Base-by-base conservation (phyloP, 768 basidiomycete species). In the Jaapia argillacea region DNA sequence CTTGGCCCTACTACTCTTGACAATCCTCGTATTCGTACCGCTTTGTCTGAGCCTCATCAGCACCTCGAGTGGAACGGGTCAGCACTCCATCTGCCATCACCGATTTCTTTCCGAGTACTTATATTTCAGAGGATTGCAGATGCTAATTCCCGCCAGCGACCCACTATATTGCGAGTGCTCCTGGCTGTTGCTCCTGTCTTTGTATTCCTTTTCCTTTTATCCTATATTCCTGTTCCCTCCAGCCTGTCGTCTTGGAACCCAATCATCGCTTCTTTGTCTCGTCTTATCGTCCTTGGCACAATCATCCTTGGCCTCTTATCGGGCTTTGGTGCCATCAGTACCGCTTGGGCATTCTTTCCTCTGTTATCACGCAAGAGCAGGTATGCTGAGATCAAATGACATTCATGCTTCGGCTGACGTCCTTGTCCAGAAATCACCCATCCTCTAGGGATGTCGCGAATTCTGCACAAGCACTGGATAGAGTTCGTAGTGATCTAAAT, bases 251-350 rank as follows among this genome's bases (percentile, higher is more conserved):
- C 61, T 4, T 55, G 65, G 35, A 68, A 72, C 42, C 54, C 65
- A 2, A 62, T 71, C 21, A 72, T 71, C 6, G 63, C 75, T 1
- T 66, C 72, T 1, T 64, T 80, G 2, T 65, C 81, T 2, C 74
- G 86, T 7, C 68, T 89, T 12, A 74, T 82, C 16, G 81, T 88
- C 16, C 60, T 90, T 18, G 88, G 88, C 2, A 88, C 81, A 0
- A 67, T 80, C 24, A 73, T 88, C 44, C 77, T 91, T n/a, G 88
- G 88, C 4, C 55, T 79, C 2, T 67, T 91, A 4, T 86, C 87
- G 1, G 88, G 88, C 0, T 82, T 86, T 48, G 86, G 86, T 48
- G 80, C 85, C 3, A 67, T 84, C 39, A 77, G 71, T 48, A 79
- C 74, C 37, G 72, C 77, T 0, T 85, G 84, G 82, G 62, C 60